A percentile compares a stretch with the other conserved stretches of the same genome.
phyloP scores from a whole-genome alignment of 495 filamentous ascomycete species.

The Monascus purpureus region DNA sequence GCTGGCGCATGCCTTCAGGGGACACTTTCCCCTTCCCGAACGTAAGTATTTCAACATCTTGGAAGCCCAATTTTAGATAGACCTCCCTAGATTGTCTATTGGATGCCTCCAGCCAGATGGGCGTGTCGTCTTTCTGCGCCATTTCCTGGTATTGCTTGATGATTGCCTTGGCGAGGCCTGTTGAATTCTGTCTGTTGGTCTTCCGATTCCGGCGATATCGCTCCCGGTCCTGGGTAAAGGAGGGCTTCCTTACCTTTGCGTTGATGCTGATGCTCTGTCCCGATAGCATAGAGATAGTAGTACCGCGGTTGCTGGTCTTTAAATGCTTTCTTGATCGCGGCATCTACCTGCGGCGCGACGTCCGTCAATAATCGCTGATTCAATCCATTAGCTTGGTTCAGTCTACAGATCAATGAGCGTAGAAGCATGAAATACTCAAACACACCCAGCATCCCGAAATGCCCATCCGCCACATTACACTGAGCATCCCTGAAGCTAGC shows the following conservation, averaged over 20 bases:
- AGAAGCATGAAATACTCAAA: background rate
- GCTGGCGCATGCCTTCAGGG: slow-evolving; percentile 10
- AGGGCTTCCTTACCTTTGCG: slow-evolving; percentile 15
- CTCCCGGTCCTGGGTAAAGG: too few relatives aligned
- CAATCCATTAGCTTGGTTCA: too few relatives aligned
- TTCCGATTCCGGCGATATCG: too few relatives aligned
- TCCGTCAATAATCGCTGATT: slow-evolving; percentile 12
- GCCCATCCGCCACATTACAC: slow-evolving; percentile 12
- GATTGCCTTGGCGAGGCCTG: slow-evolving; percentile 15
- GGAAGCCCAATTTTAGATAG: slow-evolving; percentile 15
- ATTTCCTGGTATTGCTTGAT: slow-evolving; percentile 9
- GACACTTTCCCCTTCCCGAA: slow-evolving; percentile 14
- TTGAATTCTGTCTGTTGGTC: too few relatives aligned
- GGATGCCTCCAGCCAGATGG: slow-evolving; percentile 19
- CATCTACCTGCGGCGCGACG: slow-evolving; percentile 15
- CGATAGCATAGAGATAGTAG: slow-evolving; percentile 18
- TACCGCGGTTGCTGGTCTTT: slow-evolving; percentile 8
- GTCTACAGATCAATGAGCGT: background rate
- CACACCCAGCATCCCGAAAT: slow-evolving; percentile 11
- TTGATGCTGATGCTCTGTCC: slow-evolving; percentile 14
- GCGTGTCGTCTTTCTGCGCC: slow-evolving; percentile 10
- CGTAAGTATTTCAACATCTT: slow-evolving; percentile 12
- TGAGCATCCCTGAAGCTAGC: slow-evolving; percentile 9
- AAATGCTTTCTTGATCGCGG: slow-evolving; percentile 12
- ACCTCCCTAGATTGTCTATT: slow-evolving; percentile 9